Evolutionary conservation across 2,329 filamentous ascomycete species (phyloP).

Genomic region (Colletotrichum tanaceti): DNA sequence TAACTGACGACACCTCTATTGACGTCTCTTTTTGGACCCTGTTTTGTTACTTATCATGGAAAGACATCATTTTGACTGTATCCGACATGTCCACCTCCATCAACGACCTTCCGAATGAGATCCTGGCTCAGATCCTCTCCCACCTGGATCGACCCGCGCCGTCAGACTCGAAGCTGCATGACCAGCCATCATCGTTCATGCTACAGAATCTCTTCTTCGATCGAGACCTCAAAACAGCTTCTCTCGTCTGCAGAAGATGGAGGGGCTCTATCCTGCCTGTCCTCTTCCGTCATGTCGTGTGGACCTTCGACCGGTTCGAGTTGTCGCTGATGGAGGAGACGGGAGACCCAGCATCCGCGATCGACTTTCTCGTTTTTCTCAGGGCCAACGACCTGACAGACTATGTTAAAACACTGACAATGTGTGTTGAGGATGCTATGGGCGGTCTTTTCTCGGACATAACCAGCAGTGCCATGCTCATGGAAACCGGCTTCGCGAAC

Average conservation of each 20-base stretch:
- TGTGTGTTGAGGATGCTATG: conserved; percentile 49
- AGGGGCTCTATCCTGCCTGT: conserved; percentile 61
- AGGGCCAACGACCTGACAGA: conserved; percentile 51
- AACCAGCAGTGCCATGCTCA: conserved; percentile 29
- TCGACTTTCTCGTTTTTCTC: conserved; percentile 56
- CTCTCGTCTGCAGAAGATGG: conserved; percentile 65
- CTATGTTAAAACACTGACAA: conserved; percentile 56
- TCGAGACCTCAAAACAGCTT: conserved; percentile 65
- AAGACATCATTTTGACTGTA: not conserved
- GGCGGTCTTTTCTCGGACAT: conserved; percentile 16
- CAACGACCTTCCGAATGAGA: conserved; percentile 67
- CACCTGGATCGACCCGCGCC: conserved; percentile 63
- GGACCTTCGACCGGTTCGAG: conserved; percentile 52
- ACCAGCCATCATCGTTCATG: conserved; percentile 58
- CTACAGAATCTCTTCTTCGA: conserved; percentile 51
- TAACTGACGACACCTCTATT: not conserved
- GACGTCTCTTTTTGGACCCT: not conserved
- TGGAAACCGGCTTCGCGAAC: conserved; percentile 30
- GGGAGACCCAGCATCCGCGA: conserved; percentile 42
- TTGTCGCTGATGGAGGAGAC: conserved; percentile 44
- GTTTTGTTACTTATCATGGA: not conserved
- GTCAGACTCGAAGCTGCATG: conserved; percentile 60
- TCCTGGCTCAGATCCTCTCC: conserved; percentile 68
- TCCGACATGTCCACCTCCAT: conserved; percentile 40
- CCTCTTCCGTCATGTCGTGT: conserved; percentile 68